Base-by-base conservation (phyloP, 2,329 filamentous ascomycete genomes). In the Colletotrichum chrysophilum region DNA sequence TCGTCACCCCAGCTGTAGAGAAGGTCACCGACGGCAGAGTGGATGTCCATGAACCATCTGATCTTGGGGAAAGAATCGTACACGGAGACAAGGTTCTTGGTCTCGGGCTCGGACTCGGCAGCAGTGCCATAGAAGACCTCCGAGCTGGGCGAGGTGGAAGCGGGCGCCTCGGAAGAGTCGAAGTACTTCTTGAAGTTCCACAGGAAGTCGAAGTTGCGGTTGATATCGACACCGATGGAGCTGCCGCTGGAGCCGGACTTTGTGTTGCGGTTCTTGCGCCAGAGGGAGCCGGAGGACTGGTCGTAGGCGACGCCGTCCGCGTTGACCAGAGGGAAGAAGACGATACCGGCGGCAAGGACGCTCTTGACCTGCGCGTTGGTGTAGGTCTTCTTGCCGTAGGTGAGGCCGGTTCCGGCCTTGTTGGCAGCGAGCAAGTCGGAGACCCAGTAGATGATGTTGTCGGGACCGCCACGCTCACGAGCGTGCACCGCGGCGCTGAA, bases 171-270 rank as follows among this genome's bases (percentile, higher is more conserved):
- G 7, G 77, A 78, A 0, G 81, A 74, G 38, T 83, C 84, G 80
- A 89, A 90, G 64, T 84, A 81, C 70, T 83, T 83, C 36, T 79
- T 82, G 78, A 87, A 89, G 82, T 92, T 87, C 88, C 90, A 92
- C 9, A 91, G 80, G 80, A 90, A 89, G 80, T 91, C 89, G 78
- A 91, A 91, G 83, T 91, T 91, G 68, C 89, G 86, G 81, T 91
- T 91, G 66, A 91, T 82, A 77, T 91, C 89, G 36, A 91, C 83
- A 21, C 89, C 89, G 30, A 88, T 71, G 12, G 82, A 82, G 26
- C 38, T 13, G 5, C 71, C 66, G 18, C 68, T 71, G 13, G 61
- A 65, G 58, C 67, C 67, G 13, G 62, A 67, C 34, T 52, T 68
- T 12, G 66, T 67, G 80, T 89, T 90, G 38, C 89, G 87, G 80